Evolutionary conservation across 2,329 filamentous ascomycete genomes (phyloP), one percentile per base, ranked within the genome.

Genomic region (Talaromyces verruculosus): DNA sequence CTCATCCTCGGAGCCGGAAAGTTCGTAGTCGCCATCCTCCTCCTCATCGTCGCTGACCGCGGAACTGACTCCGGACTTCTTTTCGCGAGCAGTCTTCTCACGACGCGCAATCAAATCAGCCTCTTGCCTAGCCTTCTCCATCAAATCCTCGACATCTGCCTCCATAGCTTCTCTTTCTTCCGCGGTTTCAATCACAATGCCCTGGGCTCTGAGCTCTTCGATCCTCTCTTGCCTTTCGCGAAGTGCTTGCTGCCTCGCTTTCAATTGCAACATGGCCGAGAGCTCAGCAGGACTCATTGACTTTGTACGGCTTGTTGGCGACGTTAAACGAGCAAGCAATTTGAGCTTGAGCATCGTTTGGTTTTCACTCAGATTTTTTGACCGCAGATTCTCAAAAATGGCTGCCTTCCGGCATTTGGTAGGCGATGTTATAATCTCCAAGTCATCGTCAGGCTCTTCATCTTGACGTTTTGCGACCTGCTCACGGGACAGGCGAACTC

Each of bases 151-250:
- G 13, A 97, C 88, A 67, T 93, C 88, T 65, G 91, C 88, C 76
- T 92, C 87, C 75, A 96, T 90, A 39, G 87, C 87, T 73, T 93
- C 91, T 22, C 91, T 88, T 76, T 99, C 93, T 77, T 97, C 94
- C 1, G 89, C 87, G 0, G 91, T 97, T 76, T 93, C 90, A 19
- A 98, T 83, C 28, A 90, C 82, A 30, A 97, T 85, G 7, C 95
- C 95, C 77, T 91, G 92, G 11, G 90, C 89, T 72, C 87, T 88
- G 47, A 99, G 84, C 70, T 89, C 85, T 65, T 92, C 88, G 22
- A 98, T 84, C 64, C 89, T 89, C 70, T 91, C 89, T 67, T 91
- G 87, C 63, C 92, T 88, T 75, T 95, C 92, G 49, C 86, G 79
- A 67, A 88, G 88, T 53, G 93, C 93, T 77, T 99, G 95, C 67